These are phyloP conservation scores for Hsuehochloa calcarea DNA, from an alignment of 176 grass and related monocot species.

Conservation along the genomic window DNA sequence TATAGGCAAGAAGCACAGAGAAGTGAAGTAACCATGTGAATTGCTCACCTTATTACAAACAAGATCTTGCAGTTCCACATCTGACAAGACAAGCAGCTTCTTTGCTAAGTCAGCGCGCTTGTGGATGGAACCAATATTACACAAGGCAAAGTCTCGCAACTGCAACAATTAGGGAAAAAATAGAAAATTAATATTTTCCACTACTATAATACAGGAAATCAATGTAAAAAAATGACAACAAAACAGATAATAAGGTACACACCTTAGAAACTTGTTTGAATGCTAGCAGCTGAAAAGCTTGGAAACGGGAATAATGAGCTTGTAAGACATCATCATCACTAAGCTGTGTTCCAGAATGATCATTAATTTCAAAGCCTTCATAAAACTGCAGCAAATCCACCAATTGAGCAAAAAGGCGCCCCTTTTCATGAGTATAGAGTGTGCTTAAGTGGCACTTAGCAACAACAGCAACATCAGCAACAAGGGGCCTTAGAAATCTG, in stretches of 20 bases:
- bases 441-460: slow-evolving; percentile 76
- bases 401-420: slow-evolving; percentile 84
- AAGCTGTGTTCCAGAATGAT: slow-evolving; percentile 88
- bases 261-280: slow-evolving; percentile 98
- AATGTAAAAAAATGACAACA: slow-evolving; percentile 19
- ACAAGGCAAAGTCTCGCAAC: slow-evolving; percentile 77
- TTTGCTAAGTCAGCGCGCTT: slow-evolving; percentile 88
- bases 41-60: slow-evolving; percentile 84
- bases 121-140: slow-evolving; percentile 91
- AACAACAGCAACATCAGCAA: slow-evolving; percentile 79
- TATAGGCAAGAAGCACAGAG: slow-evolving; percentile 3
- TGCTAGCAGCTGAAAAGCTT: slow-evolving; percentile 89
- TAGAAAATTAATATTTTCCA: slow-evolving; percentile 21
- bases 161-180: slow-evolving; percentile 36
- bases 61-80: slow-evolving; percentile 69
- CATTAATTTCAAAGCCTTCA: slow-evolving; percentile 94
- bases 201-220: slow-evolving; percentile 10
- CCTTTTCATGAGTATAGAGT: slow-evolving; percentile 85
- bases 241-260: slow-evolving; percentile 11
- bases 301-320: slow-evolving; percentile 80
- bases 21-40: slow-evolving; percentile 27
- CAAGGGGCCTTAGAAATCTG: slow-evolving; percentile 70
- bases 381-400: slow-evolving; percentile 98
- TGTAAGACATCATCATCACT: slow-evolving; percentile 88
- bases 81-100: slow-evolving; percentile 84